These are phyloP conservation scores for Albatrellus ellisii DNA, from an alignment of 768 basidiomycete genomes.

Conservation along the genomic window DNA sequence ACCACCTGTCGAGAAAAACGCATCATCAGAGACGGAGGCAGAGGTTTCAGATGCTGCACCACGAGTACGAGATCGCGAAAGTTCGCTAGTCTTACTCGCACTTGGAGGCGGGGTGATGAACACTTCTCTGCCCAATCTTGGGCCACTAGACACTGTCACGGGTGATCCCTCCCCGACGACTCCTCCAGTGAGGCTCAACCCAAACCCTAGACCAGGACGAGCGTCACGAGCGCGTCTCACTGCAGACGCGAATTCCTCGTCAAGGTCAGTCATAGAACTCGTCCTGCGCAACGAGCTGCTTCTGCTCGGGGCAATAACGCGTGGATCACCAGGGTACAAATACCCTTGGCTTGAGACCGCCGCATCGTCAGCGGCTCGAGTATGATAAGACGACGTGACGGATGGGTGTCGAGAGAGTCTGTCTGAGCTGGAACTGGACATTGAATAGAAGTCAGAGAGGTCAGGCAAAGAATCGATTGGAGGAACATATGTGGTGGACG, in stretches of 20 bases:
- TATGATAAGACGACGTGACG: slow-evolving; percentile 44
- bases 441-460: slow-evolving; percentile 45
- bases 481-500: slow-evolving; percentile 68
- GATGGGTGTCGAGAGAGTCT: slow-evolving; percentile 32
- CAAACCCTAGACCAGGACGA: slow-evolving; percentile 30
- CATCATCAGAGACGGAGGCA: slow-evolving; percentile 27
- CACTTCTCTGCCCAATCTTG: slow-evolving; percentile 29
- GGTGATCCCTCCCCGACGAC: slow-evolving; percentile 41
- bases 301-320: slow-evolving; percentile 58
- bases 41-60: slow-evolving; percentile 16
- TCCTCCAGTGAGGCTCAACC: slow-evolving; percentile 28
- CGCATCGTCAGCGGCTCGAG: slow-evolving; percentile 61
- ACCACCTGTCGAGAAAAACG: slow-evolving; percentile 32
- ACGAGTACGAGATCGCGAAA: slow-evolving; percentile 18
- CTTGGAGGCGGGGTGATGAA: slow-evolving; percentile 34
- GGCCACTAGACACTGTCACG: slow-evolving; percentile 61
- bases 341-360: slow-evolving; percentile 54
- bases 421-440: slow-evolving; percentile 29
- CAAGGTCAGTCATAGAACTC: slow-evolving; percentile 72
- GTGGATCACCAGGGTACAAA: slow-evolving; percentile 58
- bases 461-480: slow-evolving; percentile 61
- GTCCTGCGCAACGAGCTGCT: slow-evolving; percentile 47
- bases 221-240: slow-evolving; percentile 28
- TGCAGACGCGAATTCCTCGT: slow-evolving; percentile 37
- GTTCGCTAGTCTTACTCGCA: slow-evolving; percentile 18